Conservation (phyloP, 2,329 filamentous ascomycete species). For the Ophiostoma triangulosporum region DNA sequence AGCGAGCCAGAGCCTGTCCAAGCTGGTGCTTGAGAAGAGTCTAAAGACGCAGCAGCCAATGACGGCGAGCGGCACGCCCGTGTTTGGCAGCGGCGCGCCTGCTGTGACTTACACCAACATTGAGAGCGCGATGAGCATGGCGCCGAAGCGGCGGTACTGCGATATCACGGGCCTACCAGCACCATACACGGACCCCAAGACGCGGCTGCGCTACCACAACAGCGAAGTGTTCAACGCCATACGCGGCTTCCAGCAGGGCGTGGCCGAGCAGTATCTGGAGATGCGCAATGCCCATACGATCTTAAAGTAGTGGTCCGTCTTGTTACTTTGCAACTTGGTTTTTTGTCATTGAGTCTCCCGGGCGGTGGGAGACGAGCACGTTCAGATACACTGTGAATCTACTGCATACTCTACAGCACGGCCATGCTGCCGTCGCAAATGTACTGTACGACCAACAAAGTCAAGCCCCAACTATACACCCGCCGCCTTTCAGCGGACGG, state of each 20-base stretch:
- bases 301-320: slow-evolving; percentile 48
- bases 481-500: slow-evolving; percentile 58
- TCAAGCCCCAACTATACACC: slow-evolving; percentile 91
- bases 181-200: slow-evolving; percentile 90
- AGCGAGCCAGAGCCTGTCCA: slow-evolving; percentile 73
- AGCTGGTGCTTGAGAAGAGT: slow-evolving; percentile 78
- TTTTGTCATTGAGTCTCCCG: too few species aligned
- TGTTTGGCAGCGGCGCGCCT: neutral
- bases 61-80: neutral
- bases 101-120: slow-evolving; percentile 86
- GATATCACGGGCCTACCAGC: slow-evolving; percentile 90
- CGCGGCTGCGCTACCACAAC: slow-evolving; percentile 81
- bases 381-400: neutral
- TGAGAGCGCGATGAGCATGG: slow-evolving; percentile 74
- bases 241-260: slow-evolving; percentile 64
- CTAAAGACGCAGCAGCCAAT: slow-evolving; percentile 26
- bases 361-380: too few species aligned
- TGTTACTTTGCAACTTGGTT: neutral
- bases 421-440: slow-evolving; percentile 24
- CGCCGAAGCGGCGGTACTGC: slow-evolving; percentile 79
- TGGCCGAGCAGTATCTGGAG: slow-evolving; percentile 78
- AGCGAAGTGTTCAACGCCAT: slow-evolving; percentile 82
- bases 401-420: neutral
- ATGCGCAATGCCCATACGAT: slow-evolving; percentile 86
- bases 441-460: slow-evolving; percentile 86